Evolutionary conservation across 2,329 filamentous ascomycete species (phyloP).

Genomic region (Periconia digitata): DNA sequence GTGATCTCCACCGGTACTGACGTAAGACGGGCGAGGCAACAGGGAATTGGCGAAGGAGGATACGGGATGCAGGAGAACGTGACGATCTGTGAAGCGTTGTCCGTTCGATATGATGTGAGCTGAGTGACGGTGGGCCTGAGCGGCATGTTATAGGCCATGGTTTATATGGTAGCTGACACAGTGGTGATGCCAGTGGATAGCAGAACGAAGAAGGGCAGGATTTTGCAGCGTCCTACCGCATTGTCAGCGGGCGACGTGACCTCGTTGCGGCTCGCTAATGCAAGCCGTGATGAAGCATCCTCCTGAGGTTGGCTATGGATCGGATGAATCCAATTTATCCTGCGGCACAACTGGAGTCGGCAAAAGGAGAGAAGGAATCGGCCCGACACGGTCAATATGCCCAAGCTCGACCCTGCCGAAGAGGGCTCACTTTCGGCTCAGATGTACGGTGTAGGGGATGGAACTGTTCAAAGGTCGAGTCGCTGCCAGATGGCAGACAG

Average conservation of each 20-base stretch:
- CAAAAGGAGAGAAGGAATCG: neutral
- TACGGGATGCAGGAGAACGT: slow-evolving; percentile 17
- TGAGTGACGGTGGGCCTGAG: neutral
- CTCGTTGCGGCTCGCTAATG: neutral
- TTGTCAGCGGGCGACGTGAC: slow-evolving; percentile 6
- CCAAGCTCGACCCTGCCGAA: neutral
- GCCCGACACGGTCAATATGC: neutral
- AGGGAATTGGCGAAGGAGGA: slow-evolving; percentile 16
- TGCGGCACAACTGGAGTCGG: neutral
- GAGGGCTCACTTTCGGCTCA: slow-evolving; percentile 1
- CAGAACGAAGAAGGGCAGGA: slow-evolving; percentile 6
- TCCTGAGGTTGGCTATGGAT: neutral
- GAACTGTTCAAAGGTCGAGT: no score
- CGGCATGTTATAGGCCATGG: slow-evolving; percentile 4
- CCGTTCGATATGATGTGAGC: slow-evolving; percentile 1
- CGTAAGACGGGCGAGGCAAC: slow-evolving; percentile 1
- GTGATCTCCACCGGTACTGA: slow-evolving; percentile 4
- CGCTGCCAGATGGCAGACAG: no score
- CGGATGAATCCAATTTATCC: slow-evolving; percentile 3
- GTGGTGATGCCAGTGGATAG: slow-evolving; percentile 1
- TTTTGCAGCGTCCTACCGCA: neutral
- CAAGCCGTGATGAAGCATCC: neutral
- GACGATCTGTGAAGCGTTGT: slow-evolving; percentile 11
- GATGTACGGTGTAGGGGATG: neutral
- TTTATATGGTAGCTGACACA: neutral